These are phyloP conservation scores for Nematocida displodere DNA, from an alignment of 371 early-diverging fungal genomes.

Conservation along the genomic window DNA sequence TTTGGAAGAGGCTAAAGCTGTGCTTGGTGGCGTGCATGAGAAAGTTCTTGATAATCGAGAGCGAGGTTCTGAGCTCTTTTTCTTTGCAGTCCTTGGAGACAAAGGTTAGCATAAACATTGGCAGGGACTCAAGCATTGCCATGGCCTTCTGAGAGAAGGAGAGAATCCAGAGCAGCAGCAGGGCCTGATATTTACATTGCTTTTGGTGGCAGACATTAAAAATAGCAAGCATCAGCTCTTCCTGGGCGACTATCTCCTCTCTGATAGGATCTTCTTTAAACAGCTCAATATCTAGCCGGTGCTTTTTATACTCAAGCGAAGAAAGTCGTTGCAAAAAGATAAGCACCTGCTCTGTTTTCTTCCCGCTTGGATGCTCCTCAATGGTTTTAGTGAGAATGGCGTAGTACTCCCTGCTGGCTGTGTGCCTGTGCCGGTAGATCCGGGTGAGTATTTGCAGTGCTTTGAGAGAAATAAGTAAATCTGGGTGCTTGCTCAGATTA, in stretches of 20 bases:
- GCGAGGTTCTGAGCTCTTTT: conserved; percentile 41
- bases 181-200: conserved; percentile 58
- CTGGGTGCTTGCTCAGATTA: conserved; percentile 31
- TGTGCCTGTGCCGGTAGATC: conserved; percentile 39
- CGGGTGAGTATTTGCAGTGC: conserved; percentile 53
- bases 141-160: conserved; percentile 48
- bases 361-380: conserved; percentile 42
- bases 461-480: conserved; percentile 53
- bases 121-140: background rate
- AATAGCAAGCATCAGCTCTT: conserved; percentile 40
- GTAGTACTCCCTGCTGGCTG: conserved; percentile 48
- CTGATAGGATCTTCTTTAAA: conserved; percentile 43
- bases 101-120: conserved; percentile 51
- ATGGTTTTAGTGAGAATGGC: conserved; percentile 45
- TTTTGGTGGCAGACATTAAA: conserved; percentile 36
- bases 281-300: conserved; percentile 28
- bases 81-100: conserved; percentile 45
- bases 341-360: conserved; percentile 54
- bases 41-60: conserved; percentile 39
- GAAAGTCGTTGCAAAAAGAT: conserved; percentile 48
- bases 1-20: conserved; percentile 44
- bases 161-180: conserved; percentile 55
- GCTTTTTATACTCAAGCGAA: conserved; percentile 27
- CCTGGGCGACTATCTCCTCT: conserved; percentile 36
- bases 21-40: conserved; percentile 11